Evolutionary conservation across 257 asterid species (phyloP).

Genomic region (Linderniella brevidens): DNA sequence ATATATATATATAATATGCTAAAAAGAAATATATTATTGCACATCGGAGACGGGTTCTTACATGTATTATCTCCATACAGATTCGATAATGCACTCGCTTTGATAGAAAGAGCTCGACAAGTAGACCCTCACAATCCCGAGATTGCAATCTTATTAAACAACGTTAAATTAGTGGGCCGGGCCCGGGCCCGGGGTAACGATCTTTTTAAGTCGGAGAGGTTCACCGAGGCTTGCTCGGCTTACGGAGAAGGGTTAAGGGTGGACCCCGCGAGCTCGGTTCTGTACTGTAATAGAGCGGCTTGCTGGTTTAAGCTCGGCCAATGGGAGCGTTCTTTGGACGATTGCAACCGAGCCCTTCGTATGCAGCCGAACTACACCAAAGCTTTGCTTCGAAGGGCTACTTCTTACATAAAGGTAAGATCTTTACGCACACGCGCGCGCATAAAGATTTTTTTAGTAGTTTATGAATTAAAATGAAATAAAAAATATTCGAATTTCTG

Average conservation of each 20-base stretch:
- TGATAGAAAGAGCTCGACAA: slow-evolving; percentile 48
- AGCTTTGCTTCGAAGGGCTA: slow-evolving; percentile 87
- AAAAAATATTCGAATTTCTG: too few species aligned
- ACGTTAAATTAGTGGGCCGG: slow-evolving; percentile 41
- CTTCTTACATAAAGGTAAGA: slow-evolving; percentile 59
- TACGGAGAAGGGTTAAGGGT: slow-evolving; percentile 70
- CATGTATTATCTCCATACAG: slow-evolving; percentile 15
- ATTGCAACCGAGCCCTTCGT: slow-evolving; percentile 70
- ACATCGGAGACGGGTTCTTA: neutral
- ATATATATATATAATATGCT: neutral
- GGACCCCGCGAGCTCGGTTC: slow-evolving; percentile 75
- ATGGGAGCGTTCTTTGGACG: slow-evolving; percentile 69
- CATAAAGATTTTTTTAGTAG: too few species aligned
- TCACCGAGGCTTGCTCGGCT: slow-evolving; percentile 82
- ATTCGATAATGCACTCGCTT: slow-evolving; percentile 54
- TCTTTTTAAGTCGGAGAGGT: slow-evolving; percentile 75
- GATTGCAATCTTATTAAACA: slow-evolving; percentile 33
- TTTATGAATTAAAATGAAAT: neutral
- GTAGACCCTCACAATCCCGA: slow-evolving; percentile 50
- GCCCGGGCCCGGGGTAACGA: slow-evolving; percentile 90
- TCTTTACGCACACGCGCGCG: neutral
- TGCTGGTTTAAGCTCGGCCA: slow-evolving; percentile 79
- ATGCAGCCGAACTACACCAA: slow-evolving; percentile 63
- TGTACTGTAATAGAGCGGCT: slow-evolving; percentile 94
- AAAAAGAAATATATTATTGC: neutral